These are phyloP conservation scores for Stagonosporopsis vannaccii DNA, from an alignment of 2,329 filamentous ascomycete species.

Conservation along the genomic window DNA sequence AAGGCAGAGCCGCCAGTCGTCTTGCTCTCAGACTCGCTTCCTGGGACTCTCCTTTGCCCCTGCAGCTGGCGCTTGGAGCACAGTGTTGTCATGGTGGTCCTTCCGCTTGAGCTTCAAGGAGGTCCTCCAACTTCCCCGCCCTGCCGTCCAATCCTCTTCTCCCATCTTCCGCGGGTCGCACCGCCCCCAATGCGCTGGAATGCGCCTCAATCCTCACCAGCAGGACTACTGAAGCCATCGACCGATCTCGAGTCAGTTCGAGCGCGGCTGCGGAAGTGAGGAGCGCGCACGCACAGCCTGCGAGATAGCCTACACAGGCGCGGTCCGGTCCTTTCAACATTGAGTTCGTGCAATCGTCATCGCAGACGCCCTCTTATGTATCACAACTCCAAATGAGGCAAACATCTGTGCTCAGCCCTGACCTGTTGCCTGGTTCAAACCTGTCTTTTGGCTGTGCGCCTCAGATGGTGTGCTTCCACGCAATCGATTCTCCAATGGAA, in stretches of 20 bases:
- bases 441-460: conserved; percentile 29
- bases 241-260: conserved; percentile 10
- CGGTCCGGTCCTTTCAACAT: conserved; percentile 20
- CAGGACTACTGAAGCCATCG: conserved; percentile 11
- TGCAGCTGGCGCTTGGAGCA: conserved; percentile 15
- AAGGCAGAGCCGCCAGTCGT: conserved; percentile 34
- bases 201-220: conserved; percentile 9
- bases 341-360: conserved; percentile 3
- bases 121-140: conserved; percentile 34
- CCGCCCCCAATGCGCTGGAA: conserved; percentile 36
- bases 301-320: conserved; percentile 26
- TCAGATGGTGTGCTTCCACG: conserved; percentile 30
- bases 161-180: conserved; percentile 31
- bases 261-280: conserved; percentile 11
- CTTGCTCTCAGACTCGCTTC: conserved; percentile 1
- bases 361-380: conserved; percentile 18
- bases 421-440: conserved; percentile 30
- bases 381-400: conserved; percentile 26
- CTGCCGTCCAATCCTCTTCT: conserved; percentile 27
- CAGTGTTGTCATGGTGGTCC: conserved; percentile 17
- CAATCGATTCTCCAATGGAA: conserved; percentile 31
- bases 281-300: conserved; percentile 18
- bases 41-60: conserved; percentile 6
- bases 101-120: conserved; percentile 9
- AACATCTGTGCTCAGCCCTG: conserved; percentile 34